phyloP scores from a whole-genome alignment of 176 grass and related monocot genomes.

The Musa itinerans region DNA sequence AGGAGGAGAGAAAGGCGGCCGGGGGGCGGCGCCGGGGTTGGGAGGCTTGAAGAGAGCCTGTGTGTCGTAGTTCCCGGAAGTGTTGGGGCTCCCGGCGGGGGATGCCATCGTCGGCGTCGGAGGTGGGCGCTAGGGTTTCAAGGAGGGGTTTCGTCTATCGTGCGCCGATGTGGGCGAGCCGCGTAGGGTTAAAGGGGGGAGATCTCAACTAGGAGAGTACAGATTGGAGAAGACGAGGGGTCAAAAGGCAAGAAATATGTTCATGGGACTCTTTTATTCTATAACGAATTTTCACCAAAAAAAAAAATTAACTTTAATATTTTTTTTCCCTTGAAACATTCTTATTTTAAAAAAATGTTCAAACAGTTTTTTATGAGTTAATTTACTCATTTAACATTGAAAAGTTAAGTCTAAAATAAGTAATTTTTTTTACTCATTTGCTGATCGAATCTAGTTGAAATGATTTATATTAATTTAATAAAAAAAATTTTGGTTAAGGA shows the following conservation, averaged over 20 bases:
- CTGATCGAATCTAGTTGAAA: no score
- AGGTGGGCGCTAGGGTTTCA: background rate
- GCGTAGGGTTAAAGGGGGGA: slow-evolving; percentile 13
- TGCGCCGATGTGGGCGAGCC: slow-evolving; percentile 2
- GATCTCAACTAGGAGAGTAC: background rate
- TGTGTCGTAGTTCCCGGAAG: slow-evolving; percentile 32
- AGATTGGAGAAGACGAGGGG: slow-evolving; percentile 16
- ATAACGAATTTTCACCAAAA: no score
- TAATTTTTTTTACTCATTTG: no score
- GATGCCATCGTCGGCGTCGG: slow-evolving; percentile 45
- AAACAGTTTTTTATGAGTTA: no score
- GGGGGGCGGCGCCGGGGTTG: slow-evolving; percentile 15
- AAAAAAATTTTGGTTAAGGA: no score
- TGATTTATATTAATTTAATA: no score
- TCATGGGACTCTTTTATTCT: background rate
- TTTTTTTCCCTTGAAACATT: background rate
- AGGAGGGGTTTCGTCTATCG: background rate
- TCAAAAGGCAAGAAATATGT: background rate
- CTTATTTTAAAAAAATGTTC: no score
- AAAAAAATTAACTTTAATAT: background rate
- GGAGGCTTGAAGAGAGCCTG: slow-evolving; percentile 40
- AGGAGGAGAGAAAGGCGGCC: slow-evolving; percentile 15
- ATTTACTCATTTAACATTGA: no score
- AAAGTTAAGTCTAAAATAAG: no score
- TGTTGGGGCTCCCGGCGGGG: slow-evolving; percentile 49